Conservation (phyloP, 768 basidiomycete genomes). For the Sarcodon sp. region DNA sequence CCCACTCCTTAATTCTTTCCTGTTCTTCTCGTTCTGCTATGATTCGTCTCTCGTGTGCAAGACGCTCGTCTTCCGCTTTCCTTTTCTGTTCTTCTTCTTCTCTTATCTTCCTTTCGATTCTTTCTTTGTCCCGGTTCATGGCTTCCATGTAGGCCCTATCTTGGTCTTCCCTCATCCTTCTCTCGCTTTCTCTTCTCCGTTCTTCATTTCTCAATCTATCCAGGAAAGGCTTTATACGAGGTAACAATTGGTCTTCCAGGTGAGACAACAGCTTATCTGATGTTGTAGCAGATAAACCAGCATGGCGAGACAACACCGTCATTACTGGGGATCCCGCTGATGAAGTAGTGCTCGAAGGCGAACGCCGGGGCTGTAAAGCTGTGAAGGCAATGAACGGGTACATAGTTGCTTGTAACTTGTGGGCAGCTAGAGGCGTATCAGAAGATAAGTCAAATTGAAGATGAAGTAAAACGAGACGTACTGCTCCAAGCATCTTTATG, state of each 20-base stretch:
- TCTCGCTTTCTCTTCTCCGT: slow-evolving; percentile 29
- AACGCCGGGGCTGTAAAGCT: slow-evolving; percentile 67
- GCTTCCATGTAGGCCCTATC: slow-evolving; percentile 67
- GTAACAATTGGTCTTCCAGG: slow-evolving; percentile 59
- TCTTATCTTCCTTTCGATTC: slow-evolving; percentile 41
- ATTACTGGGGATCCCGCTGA: slow-evolving; percentile 36
- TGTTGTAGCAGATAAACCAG: slow-evolving; percentile 55
- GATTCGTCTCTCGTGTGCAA: slow-evolving; percentile 20
- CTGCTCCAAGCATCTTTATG: slow-evolving; percentile 75
- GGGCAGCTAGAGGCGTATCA: slow-evolving; percentile 27
- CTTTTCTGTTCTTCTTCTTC: slow-evolving; percentile 29
- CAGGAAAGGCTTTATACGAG: slow-evolving; percentile 72
- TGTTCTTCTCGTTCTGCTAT: slow-evolving; percentile 25
- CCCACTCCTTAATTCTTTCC: slow-evolving; percentile 12
- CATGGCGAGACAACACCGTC: slow-evolving; percentile 78
- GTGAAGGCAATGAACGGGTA: slow-evolving; percentile 91
- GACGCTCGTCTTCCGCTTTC: slow-evolving; percentile 16
- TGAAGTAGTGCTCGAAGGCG: slow-evolving; percentile 19
- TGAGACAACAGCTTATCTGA: slow-evolving; percentile 51
- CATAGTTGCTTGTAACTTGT: slow-evolving; percentile 78
- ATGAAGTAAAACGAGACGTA: slow-evolving; percentile 14
- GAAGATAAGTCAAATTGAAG: neutral
- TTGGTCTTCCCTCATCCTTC: slow-evolving; percentile 65
- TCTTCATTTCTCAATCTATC: slow-evolving; percentile 38
- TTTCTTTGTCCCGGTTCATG: slow-evolving; percentile 52